A percentile compares a stretch with the other conserved stretches of the same genome.
phyloP scores from a whole-genome alignment of 1,284 basidiomycete genomes.

The Cystobasidium sp. region DNA sequence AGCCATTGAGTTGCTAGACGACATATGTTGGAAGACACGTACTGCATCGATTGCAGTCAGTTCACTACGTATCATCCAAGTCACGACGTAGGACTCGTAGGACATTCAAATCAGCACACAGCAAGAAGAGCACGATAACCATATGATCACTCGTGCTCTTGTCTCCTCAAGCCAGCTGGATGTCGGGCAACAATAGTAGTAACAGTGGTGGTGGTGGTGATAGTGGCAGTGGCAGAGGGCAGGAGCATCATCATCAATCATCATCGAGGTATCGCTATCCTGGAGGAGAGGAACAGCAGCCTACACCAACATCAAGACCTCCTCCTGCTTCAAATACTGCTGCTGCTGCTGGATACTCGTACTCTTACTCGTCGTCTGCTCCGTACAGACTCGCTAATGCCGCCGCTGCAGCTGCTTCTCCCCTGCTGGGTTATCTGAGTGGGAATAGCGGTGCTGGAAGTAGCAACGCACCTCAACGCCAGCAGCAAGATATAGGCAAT shows the following conservation, averaged over 20 bases:
- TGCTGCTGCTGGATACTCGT: neutral
- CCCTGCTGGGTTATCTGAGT: conserved; percentile 35
- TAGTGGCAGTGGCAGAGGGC: neutral
- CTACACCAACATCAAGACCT: neutral
- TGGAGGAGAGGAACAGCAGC: neutral
- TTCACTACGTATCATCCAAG: too few relatives aligned
- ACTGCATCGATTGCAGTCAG: too few relatives aligned
- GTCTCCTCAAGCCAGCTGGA: too few relatives aligned
- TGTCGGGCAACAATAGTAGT: too few relatives aligned
- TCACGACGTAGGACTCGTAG: too few relatives aligned
- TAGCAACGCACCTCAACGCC: neutral
- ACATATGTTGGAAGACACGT: too few relatives aligned
- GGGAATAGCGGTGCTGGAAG: neutral
- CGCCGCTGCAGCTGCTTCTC: conserved; percentile 31
- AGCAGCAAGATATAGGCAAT: neutral
- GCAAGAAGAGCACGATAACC: too few relatives aligned
- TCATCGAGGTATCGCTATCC: conserved; percentile 1
- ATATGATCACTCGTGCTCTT: too few relatives aligned
- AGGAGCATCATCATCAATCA: neutral
- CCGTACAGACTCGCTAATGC: conserved; percentile 34
- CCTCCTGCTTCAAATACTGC: neutral
- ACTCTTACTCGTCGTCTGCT: neutral
- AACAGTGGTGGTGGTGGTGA: neutral
- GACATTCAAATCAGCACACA: too few relatives aligned
- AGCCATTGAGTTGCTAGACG: too few relatives aligned